Evolutionary conservation across 768 basidiomycete genomes (phyloP), one percentile per base, ranked within the genome.

Genomic region (Pleurotus citrinopileatus): DNA sequence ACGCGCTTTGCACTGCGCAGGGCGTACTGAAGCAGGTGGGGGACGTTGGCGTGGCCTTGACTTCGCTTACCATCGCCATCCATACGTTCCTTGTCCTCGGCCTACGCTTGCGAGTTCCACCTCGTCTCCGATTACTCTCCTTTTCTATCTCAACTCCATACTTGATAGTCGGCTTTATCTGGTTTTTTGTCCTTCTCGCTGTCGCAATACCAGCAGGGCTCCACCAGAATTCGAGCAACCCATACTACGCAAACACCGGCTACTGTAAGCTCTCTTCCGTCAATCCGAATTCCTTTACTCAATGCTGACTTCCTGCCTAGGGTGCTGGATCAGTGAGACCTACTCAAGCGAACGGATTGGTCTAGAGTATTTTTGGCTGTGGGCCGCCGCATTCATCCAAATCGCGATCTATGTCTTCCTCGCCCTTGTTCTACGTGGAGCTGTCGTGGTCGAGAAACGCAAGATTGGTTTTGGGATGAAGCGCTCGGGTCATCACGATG

Each of bases 341-440:
- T 77, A 66, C 52, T 43, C 40, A 7, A 58, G 55, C 19, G 62
- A 77, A 50, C 66, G 70, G 20, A 74, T 75, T 7, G 72, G 61
- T n/a, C 61, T 75, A 22, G 76, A 77, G 51, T 78, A 74, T 48
- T 26, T 71, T 17, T 77, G 76, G 72, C 57, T 78, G 54, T 78
- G 76, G 76, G 56, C 72, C 20, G 65, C 76, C 6, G 69, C 69
- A 3, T 62, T 71, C 38, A 53, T 68, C 23, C 72, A 72, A 55
- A 53, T 76, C 20, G 27, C 70, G 20, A 66, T 73, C 12, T 78
- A 78, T 55, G 52, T 70, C 4, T 67, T 70, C 25, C 63, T 76
- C 36, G 70, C 69, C 32, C 60, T 76, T 32, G 66, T 70, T 22
- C 53, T 76, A 34, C 48, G 48, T 20, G 48, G 48, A n/a, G 8